Evolutionary conservation across 148 eudicot species (phyloP), one percentile per base, ranked within the genome.

Genomic region (Amaranthus hypochondriacus): DNA sequence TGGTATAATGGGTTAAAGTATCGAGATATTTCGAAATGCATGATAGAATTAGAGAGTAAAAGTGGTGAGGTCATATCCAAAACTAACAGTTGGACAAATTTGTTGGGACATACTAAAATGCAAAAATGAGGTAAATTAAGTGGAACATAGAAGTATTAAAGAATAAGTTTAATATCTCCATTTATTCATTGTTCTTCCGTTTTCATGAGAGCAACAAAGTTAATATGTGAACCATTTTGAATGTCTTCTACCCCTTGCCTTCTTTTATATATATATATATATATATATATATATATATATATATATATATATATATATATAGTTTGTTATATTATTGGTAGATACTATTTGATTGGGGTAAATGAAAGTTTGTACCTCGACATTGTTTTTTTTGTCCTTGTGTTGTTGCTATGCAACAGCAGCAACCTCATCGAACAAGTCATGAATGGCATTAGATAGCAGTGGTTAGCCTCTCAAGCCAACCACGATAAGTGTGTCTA

Each of bases 381-480:
- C 47, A 9, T 1, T 4, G 67, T 0, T 3, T 46, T 21, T 50
- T 11, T 62, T 49, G 10, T 4, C 14, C 51, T n/a, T 10, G 8
- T 1, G 13, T 39, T 73, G 14, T n/a, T 53, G 47, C 14, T 52
- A 6, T 6, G 70, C 73, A 21, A 59, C 50, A 4, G 72, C 68
- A 5, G 56, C 66, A 15, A 75, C 46, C 55, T 82, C 84, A 56
- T 78, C 79, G 13, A 75, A 49, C 58, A 74, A 42, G 51, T 74
- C 81, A 59, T 77, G 77, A 4, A 60, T 74, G 10, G 9, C 73
- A 53, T 77, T 18, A 78, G 6, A 77, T 51, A 3, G 55, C 78
- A 14, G 56, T 55, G 42, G 54, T 72, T 2, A 82, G 84, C 73
- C 69, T 72, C n/a, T 64, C 74, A 13, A 77, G 72, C 79, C 78